phyloP scores from a whole-genome alignment of 768 basidiomycete species.

The Melanogaster broomeanus region DNA sequence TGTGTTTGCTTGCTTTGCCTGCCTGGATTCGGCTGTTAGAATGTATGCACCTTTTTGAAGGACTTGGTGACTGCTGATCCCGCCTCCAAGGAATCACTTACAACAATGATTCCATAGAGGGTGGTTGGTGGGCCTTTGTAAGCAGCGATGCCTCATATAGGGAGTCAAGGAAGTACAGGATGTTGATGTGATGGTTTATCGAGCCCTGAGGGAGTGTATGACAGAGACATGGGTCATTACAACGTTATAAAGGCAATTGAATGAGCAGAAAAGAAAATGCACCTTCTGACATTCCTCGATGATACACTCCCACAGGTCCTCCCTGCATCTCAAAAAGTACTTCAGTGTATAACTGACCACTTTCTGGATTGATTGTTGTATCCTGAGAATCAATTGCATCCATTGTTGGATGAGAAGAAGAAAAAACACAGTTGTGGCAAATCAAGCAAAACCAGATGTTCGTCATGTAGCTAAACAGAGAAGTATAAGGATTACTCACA shows the following conservation, averaged over 20 bases:
- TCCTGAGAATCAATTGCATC: slow-evolving; percentile 41
- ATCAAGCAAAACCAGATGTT: background rate
- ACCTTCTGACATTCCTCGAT: slow-evolving; percentile 91
- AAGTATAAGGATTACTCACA: slow-evolving; percentile 38
- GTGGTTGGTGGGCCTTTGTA: slow-evolving; percentile 53
- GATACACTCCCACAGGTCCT: slow-evolving; percentile 93
- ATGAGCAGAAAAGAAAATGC: background rate
- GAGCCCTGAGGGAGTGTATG: slow-evolving; percentile 53
- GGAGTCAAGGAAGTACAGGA: slow-evolving; percentile 88
- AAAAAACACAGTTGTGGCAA: background rate
- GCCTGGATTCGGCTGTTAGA: slow-evolving; percentile 16
- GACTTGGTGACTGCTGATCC: background rate
- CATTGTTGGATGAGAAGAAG: background rate
- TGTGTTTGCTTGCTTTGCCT: slow-evolving; percentile 34
- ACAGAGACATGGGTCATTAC: background rate
- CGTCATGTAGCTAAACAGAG: background rate
- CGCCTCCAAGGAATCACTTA: slow-evolving; percentile 4
- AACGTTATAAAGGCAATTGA: background rate
- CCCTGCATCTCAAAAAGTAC: slow-evolving; percentile 80
- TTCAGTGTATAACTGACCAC: slow-evolving; percentile 85
- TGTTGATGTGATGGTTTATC: slow-evolving; percentile 90
- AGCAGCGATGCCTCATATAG: slow-evolving; percentile 79
- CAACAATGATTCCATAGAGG: slow-evolving; percentile 27
- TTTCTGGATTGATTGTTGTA: slow-evolving; percentile 87
- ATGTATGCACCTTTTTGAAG: too few species aligned